phyloP scores from a whole-genome alignment of 208 protist species.

The Trypanosoma congolense region DNA sequence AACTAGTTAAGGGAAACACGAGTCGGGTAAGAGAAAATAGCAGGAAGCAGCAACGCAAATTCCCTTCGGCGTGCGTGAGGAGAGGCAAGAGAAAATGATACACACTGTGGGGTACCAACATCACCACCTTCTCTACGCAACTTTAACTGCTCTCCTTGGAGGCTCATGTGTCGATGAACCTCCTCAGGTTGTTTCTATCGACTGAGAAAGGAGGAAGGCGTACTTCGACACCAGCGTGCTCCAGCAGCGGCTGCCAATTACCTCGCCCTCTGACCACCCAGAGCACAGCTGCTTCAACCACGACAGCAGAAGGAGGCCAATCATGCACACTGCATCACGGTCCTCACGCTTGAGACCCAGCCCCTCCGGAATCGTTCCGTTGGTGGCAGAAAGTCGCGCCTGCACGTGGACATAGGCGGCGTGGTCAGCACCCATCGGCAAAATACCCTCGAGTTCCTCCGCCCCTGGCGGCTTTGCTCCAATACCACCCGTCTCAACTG shows the following conservation, averaged over 20 bases:
- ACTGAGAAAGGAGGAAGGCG: constrained; percentile 20
- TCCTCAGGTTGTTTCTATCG: constrained; percentile 24
- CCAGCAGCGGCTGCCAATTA: constrained; percentile 25
- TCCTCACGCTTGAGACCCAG: constrained; percentile 16
- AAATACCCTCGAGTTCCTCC: constrained; percentile 22
- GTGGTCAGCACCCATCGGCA: constrained; percentile 23
- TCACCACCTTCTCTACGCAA: too few relatives aligned
- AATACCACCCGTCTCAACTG: constrained; percentile 5
- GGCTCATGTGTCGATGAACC: too few relatives aligned
- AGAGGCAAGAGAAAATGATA: too few relatives aligned
- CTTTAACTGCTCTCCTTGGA: too few relatives aligned
- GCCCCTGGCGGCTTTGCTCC: constrained; percentile 17
- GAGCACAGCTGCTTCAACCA: constrained; percentile 29
- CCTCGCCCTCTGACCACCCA: constrained; percentile 15
- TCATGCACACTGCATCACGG: constrained; percentile 27
- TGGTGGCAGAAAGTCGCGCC: constrained; percentile 5
- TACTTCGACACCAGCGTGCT: constrained; percentile 22
- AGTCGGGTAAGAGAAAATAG: too few relatives aligned
- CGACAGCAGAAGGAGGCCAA: constrained; percentile 25
- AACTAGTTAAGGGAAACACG: too few relatives aligned
- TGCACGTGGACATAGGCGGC: constrained; percentile 20
- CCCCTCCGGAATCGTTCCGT: background rate
- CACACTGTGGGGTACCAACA: too few relatives aligned
- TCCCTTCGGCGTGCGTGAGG: too few relatives aligned
- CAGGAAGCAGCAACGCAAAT: too few relatives aligned